A percentile compares a stretch with the other conserved stretches of the same genome.
Conservation (phyloP, 768 basidiomycete genomes). For the Hygrophoropsis aurantiaca region DNA sequence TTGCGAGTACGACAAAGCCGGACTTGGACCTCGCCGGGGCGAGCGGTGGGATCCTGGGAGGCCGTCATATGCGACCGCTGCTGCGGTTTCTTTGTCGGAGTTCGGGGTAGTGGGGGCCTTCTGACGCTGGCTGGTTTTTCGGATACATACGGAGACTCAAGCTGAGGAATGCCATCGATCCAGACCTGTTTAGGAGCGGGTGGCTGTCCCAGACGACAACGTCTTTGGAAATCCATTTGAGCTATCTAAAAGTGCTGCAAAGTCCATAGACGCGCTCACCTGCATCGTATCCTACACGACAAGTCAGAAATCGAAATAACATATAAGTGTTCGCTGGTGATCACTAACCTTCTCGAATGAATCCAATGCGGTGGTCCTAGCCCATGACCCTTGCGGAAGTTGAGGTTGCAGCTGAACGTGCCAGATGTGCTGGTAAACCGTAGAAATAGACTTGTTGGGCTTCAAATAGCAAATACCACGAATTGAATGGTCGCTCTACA, state of each 20-base stretch:
- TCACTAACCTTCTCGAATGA: constrained; percentile 57
- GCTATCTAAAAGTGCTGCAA: no score
- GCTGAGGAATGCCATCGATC: constrained; percentile 81
- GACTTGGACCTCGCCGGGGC: constrained; percentile 33
- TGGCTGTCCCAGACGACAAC: constrained; percentile 71
- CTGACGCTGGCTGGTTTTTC: constrained; percentile 51
- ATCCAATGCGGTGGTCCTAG: constrained; percentile 81
- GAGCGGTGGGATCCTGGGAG: constrained; percentile 74
- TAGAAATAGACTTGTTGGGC: constrained; percentile 84
- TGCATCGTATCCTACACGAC: constrained; percentile 64
- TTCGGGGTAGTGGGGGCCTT: constrained; percentile 50
- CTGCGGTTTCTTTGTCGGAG: constrained; percentile 59
- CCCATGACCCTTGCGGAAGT: constrained; percentile 74
- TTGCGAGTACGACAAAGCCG: constrained; percentile 48
- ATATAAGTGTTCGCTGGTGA: no score
- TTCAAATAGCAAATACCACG: constrained; percentile 77
- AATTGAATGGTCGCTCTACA: constrained; percentile 71
- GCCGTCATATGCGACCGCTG: constrained; percentile 61
- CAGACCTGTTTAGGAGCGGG: constrained; percentile 79
- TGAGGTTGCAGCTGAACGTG: constrained; percentile 73
- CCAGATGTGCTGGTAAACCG: constrained; percentile 67
- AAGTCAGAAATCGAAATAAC: background rate
- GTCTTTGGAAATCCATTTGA: constrained; percentile 27
- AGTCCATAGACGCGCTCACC: constrained; percentile 20
- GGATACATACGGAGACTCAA: constrained; percentile 31